Percentiles rank a stretch among this genome's conserved stretches.
Evolutionary conservation across 192 early-diverging fungal genomes (phyloP).

Genomic region (Phlyctochytrium bullatum): DNA sequence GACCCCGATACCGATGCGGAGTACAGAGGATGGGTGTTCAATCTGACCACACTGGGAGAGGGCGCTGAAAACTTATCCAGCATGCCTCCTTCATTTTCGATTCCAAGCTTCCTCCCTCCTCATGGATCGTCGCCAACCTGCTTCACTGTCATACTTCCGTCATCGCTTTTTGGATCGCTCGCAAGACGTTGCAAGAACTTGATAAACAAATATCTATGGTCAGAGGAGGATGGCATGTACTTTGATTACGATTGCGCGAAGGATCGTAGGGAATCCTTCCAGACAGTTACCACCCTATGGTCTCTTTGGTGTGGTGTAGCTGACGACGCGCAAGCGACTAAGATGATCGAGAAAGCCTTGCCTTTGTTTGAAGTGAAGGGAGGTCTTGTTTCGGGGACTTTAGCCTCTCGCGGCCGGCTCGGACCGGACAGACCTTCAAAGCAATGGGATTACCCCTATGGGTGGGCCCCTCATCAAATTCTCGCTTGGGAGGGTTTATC

Average conservation of each 20-base stretch:
- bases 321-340: conserved; percentile 68
- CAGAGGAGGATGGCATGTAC: conserved; percentile 70
- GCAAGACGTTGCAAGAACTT: conserved; percentile 57
- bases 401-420: conserved; percentile 80
- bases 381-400: conserved; percentile 90
- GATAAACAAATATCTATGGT: conserved; percentile 86
- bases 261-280: conserved; percentile 68
- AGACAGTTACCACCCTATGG: conserved; percentile 87
- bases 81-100: neutral
- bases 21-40: conserved; percentile 17
- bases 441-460: conserved; percentile 83
- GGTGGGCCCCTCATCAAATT: conserved; percentile 99
- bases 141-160: conserved; percentile 42
- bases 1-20: conserved; percentile 36
- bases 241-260: conserved; percentile 87
- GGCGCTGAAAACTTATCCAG: too few species aligned
- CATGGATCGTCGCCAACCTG: neutral
- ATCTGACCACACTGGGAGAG: conserved; percentile 1
- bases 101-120: conserved; percentile 3
- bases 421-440: conserved; percentile 77
- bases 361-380: conserved; percentile 85
- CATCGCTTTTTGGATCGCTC: conserved; percentile 45
- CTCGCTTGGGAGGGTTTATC: conserved; percentile 90
- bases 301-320: conserved; percentile 90
- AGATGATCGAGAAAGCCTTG: conserved; percentile 66